Evolutionary conservation across 352 stramenopile species (phyloP), one percentile per base, ranked within the genome.

Genomic region (Pythium apleroticum): DNA sequence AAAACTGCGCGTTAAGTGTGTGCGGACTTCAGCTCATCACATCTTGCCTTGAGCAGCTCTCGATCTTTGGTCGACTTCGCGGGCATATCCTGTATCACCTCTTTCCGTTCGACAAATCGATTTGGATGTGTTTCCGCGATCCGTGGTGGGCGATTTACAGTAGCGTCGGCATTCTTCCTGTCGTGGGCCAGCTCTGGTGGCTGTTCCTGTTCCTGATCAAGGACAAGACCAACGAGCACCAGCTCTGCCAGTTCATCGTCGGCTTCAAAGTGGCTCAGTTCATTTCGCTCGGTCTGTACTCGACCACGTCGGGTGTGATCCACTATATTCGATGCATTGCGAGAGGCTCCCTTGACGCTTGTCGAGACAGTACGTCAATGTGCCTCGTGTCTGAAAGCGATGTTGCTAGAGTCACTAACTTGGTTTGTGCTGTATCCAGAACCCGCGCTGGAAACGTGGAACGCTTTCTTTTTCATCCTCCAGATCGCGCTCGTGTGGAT

Each of bases 221-320:
- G 66, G 89, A 97, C 78, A 97, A 97, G 66, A 93, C 84, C 30
- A 92, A 97, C 70, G 90, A 97, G 69, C 91, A 96, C 60, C 90
- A 97, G 62, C 71, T 97, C n/a, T 96, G 88, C 58, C 80, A 97
- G 60, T 97, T 97, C 41, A 97, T 97, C 52, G 84, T 97, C 19
- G 85, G 87, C 17, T 97, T 97, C 73, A 93, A 97, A 50, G 81
- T 80, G n/a, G 87, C 88, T 7, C 89, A 96, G 65, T 97, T 97
- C 60, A 87, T 97, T 49, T 93, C 87, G 17, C 76, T 96, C 22
- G 90, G 90, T 0, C 72, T 96, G 19, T 67, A 92, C 58, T 77
- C 87, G 58, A 90, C 82, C 45, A 66, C 80, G 17, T 75, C 89
- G 35, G 88, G 86, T 3, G 64, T 94, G 12, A 66, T 77, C 12